Conservation (phyloP, 140 eudicot species). For the Erigeron philadelphicus region DNA sequence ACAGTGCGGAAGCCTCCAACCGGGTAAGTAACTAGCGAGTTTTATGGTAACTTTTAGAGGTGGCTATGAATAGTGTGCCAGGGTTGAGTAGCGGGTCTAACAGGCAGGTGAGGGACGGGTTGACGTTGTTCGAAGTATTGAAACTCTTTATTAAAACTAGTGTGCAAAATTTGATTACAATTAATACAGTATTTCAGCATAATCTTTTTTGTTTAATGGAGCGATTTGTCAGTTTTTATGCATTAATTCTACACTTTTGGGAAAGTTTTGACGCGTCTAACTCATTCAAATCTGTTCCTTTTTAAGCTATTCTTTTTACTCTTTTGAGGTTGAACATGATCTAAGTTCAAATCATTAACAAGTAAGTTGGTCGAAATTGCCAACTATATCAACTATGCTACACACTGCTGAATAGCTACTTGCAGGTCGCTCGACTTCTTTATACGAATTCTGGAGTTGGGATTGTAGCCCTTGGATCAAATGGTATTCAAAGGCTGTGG, state of each 20-base stretch:
- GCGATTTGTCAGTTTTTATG: neutral
- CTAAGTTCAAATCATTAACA: neutral
- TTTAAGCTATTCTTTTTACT: neutral
- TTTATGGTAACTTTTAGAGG: constrained; percentile 1
- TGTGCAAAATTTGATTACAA: too few species aligned
- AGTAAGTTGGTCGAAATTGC: neutral
- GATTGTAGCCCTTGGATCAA: constrained; percentile 71
- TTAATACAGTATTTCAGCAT: too few species aligned
- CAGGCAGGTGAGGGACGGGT: neutral
- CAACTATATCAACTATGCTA: constrained; percentile 10
- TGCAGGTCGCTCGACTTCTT: constrained; percentile 80
- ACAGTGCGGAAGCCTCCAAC: constrained; percentile 53
- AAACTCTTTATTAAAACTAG: neutral
- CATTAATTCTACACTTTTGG: neutral
- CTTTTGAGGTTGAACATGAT: neutral
- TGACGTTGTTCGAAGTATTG: neutral
- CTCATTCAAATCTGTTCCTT: neutral
- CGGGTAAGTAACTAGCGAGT: constrained; percentile 38
- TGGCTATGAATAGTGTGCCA: neutral
- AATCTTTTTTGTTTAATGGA: too few species aligned
- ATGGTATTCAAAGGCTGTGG: constrained; percentile 84
- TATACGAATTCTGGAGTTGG: constrained; percentile 93
- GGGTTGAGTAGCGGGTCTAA: constrained; percentile 7
- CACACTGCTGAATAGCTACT: constrained; percentile 18
- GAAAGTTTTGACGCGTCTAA: neutral